Evolutionary conservation across 2,329 filamentous ascomycete species (phyloP).

Genomic region (Phyllosticta citrichinensis): DNA sequence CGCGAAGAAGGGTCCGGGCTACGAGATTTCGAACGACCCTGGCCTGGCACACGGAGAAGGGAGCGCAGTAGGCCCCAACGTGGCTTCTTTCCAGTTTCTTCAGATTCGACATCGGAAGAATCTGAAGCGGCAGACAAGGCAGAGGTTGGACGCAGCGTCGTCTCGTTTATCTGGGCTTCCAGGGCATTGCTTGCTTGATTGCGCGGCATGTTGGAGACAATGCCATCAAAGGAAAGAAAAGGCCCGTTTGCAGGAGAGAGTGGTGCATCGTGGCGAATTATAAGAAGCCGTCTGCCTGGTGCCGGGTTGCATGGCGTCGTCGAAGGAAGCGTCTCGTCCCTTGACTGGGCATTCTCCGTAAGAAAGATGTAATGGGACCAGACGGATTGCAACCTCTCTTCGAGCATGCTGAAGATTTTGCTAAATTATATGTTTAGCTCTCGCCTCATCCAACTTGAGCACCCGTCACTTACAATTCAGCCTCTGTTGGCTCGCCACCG

Average conservation of each 20-base stretch:
- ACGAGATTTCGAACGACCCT: slow-evolving; percentile 33
- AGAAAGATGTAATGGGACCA: slow-evolving; percentile 76
- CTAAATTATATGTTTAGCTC: slow-evolving; percentile 35
- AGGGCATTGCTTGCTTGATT: slow-evolving; percentile 3
- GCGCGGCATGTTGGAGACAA: slow-evolving; percentile 31
- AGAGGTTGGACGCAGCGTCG: slow-evolving; percentile 21
- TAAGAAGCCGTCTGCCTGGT: slow-evolving; percentile 76
- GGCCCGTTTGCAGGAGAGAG: slow-evolving; percentile 41
- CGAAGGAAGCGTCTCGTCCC: slow-evolving; percentile 51
- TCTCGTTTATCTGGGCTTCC: slow-evolving; percentile 13
- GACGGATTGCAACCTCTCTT: slow-evolving; percentile 56
- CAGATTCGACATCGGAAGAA: slow-evolving; percentile 22
- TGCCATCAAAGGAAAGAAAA: slow-evolving; percentile 56
- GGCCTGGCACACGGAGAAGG: slow-evolving; percentile 42
- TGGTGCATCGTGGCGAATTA: slow-evolving; percentile 69
- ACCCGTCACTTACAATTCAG: slow-evolving; percentile 52
- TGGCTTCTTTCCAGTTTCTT: slow-evolving; percentile 38
- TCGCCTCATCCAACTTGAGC: not conserved
- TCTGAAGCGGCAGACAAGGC: slow-evolving; percentile 21
- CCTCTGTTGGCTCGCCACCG: slow-evolving; percentile 48
- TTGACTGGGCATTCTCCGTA: slow-evolving; percentile 54
- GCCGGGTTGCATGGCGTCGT: slow-evolving; percentile 77
- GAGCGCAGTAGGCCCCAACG: slow-evolving; percentile 55
- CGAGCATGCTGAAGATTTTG: slow-evolving; percentile 58
- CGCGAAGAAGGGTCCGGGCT: slow-evolving; percentile 15